These are phyloP conservation scores for Trichosporon faecale DNA, from an alignment of 1,284 basidiomycete species.

Conservation along the genomic window DNA sequence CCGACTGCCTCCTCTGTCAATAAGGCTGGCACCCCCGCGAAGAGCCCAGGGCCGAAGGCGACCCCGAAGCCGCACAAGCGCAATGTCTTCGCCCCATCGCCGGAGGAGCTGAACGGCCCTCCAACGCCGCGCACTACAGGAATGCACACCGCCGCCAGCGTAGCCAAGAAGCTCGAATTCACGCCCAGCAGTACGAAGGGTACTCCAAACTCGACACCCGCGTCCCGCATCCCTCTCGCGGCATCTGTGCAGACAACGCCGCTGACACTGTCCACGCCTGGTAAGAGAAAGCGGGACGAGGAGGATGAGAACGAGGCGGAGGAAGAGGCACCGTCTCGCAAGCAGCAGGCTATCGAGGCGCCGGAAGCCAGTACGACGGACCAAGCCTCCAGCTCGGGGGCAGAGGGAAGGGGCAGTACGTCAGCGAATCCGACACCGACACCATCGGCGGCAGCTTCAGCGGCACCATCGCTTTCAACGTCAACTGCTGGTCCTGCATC, in stretches of 20 bases:
- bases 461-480: not conserved
- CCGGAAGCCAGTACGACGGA: not conserved
- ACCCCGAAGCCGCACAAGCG: constrained; percentile 29
- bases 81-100: constrained; percentile 46
- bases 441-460: not conserved
- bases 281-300: constrained; percentile 27
- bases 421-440: not conserved
- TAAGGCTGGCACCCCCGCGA: constrained; percentile 9
- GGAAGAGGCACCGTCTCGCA: constrained; percentile 8
- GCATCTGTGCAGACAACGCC: constrained; percentile 38
- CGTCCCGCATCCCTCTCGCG: not conserved
- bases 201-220: not conserved
- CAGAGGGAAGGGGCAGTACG: not conserved
- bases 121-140: constrained; percentile 33
- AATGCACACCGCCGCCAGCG: constrained; percentile 28
- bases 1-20: constrained; percentile 17
- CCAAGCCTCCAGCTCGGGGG: not conserved
- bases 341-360: constrained; percentile 11
- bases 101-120: constrained; percentile 16
- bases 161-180: constrained; percentile 22
- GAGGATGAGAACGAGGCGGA: constrained; percentile 18
- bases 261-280: constrained; percentile 33
- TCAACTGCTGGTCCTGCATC: not conserved
- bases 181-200: not conserved
- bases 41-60: not conserved